Percentiles rank a stretch among this genome's conserved stretches.
Conservation (phyloP, 78 protist genomes). For the Isochrysis galbana region DNA sequence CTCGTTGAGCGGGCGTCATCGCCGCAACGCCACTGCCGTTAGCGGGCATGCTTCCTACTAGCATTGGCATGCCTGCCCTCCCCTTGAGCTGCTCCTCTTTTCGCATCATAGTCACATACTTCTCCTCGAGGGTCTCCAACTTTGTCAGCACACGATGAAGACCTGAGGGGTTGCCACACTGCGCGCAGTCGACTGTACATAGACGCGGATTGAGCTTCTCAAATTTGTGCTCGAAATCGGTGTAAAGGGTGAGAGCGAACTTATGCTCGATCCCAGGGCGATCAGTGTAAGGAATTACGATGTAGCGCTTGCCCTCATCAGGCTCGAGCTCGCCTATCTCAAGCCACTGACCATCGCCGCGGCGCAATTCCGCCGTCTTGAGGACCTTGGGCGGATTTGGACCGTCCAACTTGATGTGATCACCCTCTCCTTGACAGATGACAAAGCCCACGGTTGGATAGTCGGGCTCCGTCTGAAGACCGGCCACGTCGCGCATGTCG, state of each 20-base stretch:
- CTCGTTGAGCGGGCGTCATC: neutral
- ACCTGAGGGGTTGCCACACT: neutral
- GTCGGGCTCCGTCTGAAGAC: constrained; percentile 11
- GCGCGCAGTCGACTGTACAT: neutral
- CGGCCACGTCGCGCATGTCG: neutral
- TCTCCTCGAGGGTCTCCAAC: neutral
- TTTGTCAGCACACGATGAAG: neutral
- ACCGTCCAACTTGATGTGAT: neutral
- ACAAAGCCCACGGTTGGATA: neutral
- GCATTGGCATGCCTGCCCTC: neutral
- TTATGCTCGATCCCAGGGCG: neutral
- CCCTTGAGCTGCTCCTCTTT: neutral
- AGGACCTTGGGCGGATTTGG: neutral
- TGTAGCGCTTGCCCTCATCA: neutral
- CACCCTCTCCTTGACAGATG: neutral
- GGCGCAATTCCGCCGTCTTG: neutral
- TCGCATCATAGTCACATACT: neutral
- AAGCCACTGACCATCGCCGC: neutral
- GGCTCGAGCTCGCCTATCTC: constrained; percentile 6
- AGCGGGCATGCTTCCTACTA: neutral
- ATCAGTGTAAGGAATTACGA: neutral
- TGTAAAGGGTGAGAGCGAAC: neutral
- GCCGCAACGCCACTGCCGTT: neutral
- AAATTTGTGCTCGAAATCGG: neutral
- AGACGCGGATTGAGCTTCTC: neutral